Evolutionary conservation across 1,139 yeast genomes (phyloP).

Genomic region (Meyerozyma athensensis): DNA sequence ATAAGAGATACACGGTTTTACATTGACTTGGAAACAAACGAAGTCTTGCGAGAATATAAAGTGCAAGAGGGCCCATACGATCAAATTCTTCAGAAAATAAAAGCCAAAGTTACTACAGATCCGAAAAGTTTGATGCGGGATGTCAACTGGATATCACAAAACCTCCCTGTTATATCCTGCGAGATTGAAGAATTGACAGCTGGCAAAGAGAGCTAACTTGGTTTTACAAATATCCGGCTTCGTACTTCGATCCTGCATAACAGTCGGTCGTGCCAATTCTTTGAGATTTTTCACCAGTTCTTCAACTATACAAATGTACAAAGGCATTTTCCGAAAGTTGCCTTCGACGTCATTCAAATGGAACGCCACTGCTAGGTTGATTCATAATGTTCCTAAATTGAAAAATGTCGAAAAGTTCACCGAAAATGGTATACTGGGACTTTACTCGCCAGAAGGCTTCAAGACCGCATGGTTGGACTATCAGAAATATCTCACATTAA

Average conservation of each 20-base stretch:
- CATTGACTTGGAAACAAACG: constrained; percentile 66
- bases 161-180: constrained; percentile 41
- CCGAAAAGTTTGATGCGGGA: constrained; percentile 77
- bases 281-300: constrained; percentile 2
- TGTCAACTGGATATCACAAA: constrained; percentile 71
- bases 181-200: constrained; percentile 14
- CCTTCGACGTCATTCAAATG: neutral
- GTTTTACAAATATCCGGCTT: neutral
- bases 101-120: constrained; percentile 50
- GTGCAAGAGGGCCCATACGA: constrained; percentile 67
- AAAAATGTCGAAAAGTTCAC: constrained; percentile 34
- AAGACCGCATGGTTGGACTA: constrained; percentile 75
- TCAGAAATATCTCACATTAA: constrained; percentile 64
- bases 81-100: constrained; percentile 40
- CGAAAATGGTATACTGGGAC: constrained; percentile 61
- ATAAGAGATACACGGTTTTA: constrained; percentile 80
- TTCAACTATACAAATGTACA: neutral
- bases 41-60: constrained; percentile 72
- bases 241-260: neutral
- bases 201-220: constrained; percentile 4
- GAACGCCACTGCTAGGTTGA: constrained; percentile 20
- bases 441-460: constrained; percentile 67
- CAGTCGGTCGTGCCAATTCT: neutral
- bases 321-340: neutral
- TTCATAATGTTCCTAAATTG: constrained; percentile 67